These are phyloP conservation scores for Albugo laibachii DNA, from an alignment of 352 stramenopile species.

Conservation along the genomic window DNA sequence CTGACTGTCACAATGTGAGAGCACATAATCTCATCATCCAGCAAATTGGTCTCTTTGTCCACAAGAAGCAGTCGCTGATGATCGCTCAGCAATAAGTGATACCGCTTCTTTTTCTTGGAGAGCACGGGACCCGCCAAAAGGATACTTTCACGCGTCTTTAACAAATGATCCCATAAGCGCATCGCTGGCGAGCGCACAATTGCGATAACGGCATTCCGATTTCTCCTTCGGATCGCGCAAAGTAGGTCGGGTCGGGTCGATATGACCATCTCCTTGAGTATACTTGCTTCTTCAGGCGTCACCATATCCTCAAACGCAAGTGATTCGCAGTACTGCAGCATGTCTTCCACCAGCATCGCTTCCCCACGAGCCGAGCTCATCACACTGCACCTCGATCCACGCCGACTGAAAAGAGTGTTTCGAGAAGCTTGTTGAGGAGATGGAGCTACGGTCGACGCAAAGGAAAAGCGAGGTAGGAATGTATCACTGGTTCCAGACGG, in stretches of 20 bases:
- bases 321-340: conserved; percentile 70
- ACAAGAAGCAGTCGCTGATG: conserved; percentile 72
- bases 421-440: conserved; percentile 11
- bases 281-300: conserved; percentile 37
- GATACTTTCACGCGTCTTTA: conserved; percentile 71
- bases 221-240: conserved; percentile 54
- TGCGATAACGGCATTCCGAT: conserved; percentile 63
- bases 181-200: conserved; percentile 67
- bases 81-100: conserved; percentile 63
- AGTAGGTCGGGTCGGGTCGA: conserved; percentile 52
- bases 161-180: conserved; percentile 60
- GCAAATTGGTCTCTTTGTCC: conserved; percentile 76
- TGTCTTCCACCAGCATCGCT: conserved; percentile 44
- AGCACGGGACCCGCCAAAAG: conserved; percentile 56
- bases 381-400: conserved; percentile 20
- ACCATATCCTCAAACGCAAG: conserved; percentile 30
- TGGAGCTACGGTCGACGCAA: conserved; percentile 44
- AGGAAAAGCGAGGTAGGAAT: conserved; percentile 23
- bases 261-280: conserved; percentile 63
- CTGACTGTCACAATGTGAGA: conserved; percentile 74
- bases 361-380: conserved; percentile 31
- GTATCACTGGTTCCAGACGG: neutral
- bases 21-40: conserved; percentile 80
- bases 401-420: conserved; percentile 3
- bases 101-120: conserved; percentile 67